Conservation (phyloP, 768 basidiomycete species). For the Suillus plorans region DNA sequence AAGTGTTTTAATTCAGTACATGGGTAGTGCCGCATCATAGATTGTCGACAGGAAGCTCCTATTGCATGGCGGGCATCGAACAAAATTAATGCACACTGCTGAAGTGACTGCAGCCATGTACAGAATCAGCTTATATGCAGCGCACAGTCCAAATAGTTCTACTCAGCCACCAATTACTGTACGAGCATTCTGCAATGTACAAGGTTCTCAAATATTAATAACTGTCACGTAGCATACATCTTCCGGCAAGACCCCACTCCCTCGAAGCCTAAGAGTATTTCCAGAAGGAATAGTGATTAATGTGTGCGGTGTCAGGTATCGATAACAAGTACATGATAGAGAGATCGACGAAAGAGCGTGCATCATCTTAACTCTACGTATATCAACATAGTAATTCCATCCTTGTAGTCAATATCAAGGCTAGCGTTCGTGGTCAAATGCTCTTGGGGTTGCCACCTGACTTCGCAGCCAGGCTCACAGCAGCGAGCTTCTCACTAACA, state of each 20-base stretch:
- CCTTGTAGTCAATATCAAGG: no score
- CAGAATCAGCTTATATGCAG: background rate
- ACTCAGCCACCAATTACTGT: background rate
- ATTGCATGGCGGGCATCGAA: background rate
- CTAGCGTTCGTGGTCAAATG: constrained; percentile 12
- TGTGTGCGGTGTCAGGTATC: constrained; percentile 1
- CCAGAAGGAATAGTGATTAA: constrained; percentile 1
- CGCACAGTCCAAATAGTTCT: background rate
- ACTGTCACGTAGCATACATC: background rate
- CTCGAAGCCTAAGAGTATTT: no score
- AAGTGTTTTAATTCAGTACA: no score
- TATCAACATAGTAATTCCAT: background rate
- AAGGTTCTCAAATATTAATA: background rate
- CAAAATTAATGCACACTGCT: background rate
- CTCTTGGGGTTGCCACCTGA: constrained; percentile 20
- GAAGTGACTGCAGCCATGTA: background rate
- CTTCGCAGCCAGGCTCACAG: constrained; percentile 32
- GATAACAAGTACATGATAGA: constrained; percentile 5
- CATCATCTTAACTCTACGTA: background rate
- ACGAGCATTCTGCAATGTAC: background rate
- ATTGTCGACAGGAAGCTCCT: background rate
- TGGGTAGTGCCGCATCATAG: background rate
- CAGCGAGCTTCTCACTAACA: constrained; percentile 24
- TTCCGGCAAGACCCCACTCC: background rate
- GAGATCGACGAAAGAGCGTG: background rate